phyloP scores from a whole-genome alignment of 2,329 filamentous ascomycete genomes.

The Colletotrichum aenigma region DNA sequence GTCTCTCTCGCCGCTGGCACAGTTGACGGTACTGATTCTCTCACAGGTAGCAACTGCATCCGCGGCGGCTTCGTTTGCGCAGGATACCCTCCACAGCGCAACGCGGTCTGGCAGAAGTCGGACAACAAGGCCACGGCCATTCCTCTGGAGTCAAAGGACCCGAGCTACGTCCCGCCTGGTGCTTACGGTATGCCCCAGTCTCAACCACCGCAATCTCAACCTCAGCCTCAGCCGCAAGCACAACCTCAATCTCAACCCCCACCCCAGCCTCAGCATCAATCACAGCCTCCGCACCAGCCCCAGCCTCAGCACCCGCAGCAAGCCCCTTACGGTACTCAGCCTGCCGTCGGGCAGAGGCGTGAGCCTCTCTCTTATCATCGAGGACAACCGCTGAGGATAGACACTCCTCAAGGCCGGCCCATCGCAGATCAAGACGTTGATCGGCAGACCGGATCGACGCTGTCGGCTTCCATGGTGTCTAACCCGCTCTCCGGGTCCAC shows the following conservation, averaged over 20 bases:
- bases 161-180: slow-evolving; percentile 63
- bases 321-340: slow-evolving; percentile 37
- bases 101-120: slow-evolving; percentile 75
- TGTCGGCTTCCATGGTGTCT: not conserved
- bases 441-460: slow-evolving; percentile 51
- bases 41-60: slow-evolving; percentile 82
- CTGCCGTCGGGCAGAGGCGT: slow-evolving; percentile 46
- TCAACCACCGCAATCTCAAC: slow-evolving; percentile 17
- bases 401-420: slow-evolving; percentile 64
- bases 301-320: not conserved
- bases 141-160: slow-evolving; percentile 84
- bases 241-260: slow-evolving; percentile 34
- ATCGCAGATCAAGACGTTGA: slow-evolving; percentile 59
- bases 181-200: slow-evolving; percentile 66
- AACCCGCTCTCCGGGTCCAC: not conserved
- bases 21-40: slow-evolving; percentile 18
- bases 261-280: slow-evolving; percentile 23
- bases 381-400: slow-evolving; percentile 65
- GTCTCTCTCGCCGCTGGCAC: not conserved
- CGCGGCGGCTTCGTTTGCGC: slow-evolving; percentile 90
- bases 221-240: slow-evolving; percentile 20
- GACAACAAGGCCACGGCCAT: slow-evolving; percentile 71
- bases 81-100: slow-evolving; percentile 84
- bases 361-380: slow-evolving; percentile 65
- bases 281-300: slow-evolving; percentile 24